phyloP scores from a whole-genome alignment of 805 yeast genomes.

The Lachancea kluyveri region DNA sequence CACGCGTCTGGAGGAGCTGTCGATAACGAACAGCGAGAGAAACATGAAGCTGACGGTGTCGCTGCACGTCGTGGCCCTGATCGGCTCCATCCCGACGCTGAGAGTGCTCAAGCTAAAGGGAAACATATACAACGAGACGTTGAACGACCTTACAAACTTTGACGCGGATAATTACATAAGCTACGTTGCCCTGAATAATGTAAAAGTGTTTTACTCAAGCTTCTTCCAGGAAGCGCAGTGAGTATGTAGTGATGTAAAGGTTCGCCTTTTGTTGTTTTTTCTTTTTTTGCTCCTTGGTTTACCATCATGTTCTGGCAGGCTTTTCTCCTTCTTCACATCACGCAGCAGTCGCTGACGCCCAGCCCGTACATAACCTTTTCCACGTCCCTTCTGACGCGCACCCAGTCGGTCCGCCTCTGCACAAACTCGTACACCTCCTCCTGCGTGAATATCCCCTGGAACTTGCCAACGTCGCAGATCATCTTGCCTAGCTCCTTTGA shows the following conservation, averaged over 20 bases:
- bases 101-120: constrained; percentile 27
- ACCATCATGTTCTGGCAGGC: too few species aligned
- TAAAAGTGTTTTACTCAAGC: constrained; percentile 31
- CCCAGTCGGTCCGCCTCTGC: constrained; percentile 85
- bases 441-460: constrained; percentile 83
- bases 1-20: constrained; percentile 20
- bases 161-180: constrained; percentile 25
- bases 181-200: constrained; percentile 27
- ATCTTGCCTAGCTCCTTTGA: constrained; percentile 80
- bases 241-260: too few species aligned
- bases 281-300: too few species aligned
- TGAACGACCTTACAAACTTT: constrained; percentile 23
- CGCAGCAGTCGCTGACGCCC: constrained; percentile 67
- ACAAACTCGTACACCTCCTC: constrained; percentile 94
- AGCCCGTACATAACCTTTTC: constrained; percentile 95
- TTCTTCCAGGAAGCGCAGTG: constrained; percentile 23
- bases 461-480: constrained; percentile 76
- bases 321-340: too few species aligned
- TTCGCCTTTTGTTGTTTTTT: not conserved
- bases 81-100: constrained; percentile 29
- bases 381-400: constrained; percentile 63
- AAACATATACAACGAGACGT: constrained; percentile 31
- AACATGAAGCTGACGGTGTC: constrained; percentile 28
- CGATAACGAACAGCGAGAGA: constrained; percentile 26
- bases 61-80: constrained; percentile 26